phyloP scores from a whole-genome alignment of 352 stramenopile species.

The Phytopythium montanum region DNA sequence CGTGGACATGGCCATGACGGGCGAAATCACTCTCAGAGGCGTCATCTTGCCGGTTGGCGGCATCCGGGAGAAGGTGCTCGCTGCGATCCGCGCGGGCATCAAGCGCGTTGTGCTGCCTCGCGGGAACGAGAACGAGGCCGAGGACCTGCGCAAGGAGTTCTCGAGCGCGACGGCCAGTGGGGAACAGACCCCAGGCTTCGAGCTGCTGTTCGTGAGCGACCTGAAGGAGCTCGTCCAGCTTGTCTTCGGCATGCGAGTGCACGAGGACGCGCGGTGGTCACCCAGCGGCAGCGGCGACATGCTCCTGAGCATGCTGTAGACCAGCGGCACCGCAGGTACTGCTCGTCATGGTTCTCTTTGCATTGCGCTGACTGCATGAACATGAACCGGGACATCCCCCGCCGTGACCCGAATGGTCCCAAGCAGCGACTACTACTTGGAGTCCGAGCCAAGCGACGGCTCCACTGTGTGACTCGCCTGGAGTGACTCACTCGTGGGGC shows the following conservation, averaged over 20 bases:
- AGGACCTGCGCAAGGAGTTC: constrained; percentile 69
- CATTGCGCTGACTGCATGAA: background rate
- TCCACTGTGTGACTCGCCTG: too few species aligned
- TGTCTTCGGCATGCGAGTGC: constrained; percentile 65
- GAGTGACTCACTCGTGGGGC: background rate
- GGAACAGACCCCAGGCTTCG: constrained; percentile 21
- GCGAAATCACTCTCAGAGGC: constrained; percentile 84
- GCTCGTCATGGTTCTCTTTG: background rate
- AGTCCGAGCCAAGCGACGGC: background rate
- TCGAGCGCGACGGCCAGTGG: constrained; percentile 16
- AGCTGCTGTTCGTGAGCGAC: constrained; percentile 68
- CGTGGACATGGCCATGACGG: constrained; percentile 85
- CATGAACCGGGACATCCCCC: background rate
- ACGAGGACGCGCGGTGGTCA: constrained; percentile 26
- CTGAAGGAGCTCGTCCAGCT: constrained; percentile 59
- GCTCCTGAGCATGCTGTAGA: constrained; percentile 48
- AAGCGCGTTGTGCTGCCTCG: constrained; percentile 73
- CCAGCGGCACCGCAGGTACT: background rate
- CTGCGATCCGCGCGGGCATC: constrained; percentile 82
- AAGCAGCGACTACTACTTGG: too few species aligned
- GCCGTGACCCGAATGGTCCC: background rate
- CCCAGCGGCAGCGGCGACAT: constrained; percentile 20
- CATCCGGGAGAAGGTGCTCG: constrained; percentile 89
- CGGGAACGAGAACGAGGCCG: constrained; percentile 69
- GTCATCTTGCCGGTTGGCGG: constrained; percentile 90